Conservation (phyloP, 805 yeast species). For the Ogataea neopini region DNA sequence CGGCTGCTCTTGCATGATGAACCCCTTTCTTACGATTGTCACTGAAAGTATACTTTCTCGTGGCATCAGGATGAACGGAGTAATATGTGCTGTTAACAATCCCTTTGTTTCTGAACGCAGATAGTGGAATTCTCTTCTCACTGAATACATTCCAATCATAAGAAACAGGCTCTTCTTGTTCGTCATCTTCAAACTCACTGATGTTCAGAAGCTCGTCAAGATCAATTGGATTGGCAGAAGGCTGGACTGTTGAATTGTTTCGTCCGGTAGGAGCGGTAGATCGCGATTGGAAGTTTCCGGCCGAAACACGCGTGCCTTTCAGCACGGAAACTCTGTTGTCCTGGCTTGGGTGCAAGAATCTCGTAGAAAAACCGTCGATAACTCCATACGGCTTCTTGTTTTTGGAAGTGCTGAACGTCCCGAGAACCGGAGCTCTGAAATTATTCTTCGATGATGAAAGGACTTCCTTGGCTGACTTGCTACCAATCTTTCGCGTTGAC, state of each 20-base stretch:
- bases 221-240: constrained; percentile 28
- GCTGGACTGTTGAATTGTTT: constrained; percentile 11
- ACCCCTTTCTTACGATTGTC: constrained; percentile 19
- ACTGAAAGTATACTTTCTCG: constrained; percentile 29
- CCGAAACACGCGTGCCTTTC: constrained; percentile 23
- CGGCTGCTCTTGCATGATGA: constrained; percentile 15
- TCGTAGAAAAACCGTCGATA: constrained; percentile 90
- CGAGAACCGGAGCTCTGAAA: constrained; percentile 87
- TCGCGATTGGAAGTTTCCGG: constrained; percentile 4
- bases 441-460: constrained; percentile 84
- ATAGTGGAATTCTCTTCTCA: constrained; percentile 67
- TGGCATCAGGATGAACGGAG: constrained; percentile 20
- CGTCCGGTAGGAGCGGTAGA: neutral
- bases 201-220: constrained; percentile 85
- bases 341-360: constrained; percentile 61
- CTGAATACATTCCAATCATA: constrained; percentile 30
- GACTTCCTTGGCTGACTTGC: constrained; percentile 88
- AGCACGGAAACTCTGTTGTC: constrained; percentile 29
- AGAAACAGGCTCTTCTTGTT: constrained; percentile 44
- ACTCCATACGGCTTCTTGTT: constrained; percentile 83
- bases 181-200: constrained; percentile 81
- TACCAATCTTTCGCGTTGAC: constrained; percentile 60
- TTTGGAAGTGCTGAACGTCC: constrained; percentile 83
- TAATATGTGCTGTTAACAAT: constrained; percentile 31
- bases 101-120: constrained; percentile 88